Base-by-base conservation (phyloP, 371 early-diverging fungal genomes). In the Lichtheimia corymbifera region DNA sequence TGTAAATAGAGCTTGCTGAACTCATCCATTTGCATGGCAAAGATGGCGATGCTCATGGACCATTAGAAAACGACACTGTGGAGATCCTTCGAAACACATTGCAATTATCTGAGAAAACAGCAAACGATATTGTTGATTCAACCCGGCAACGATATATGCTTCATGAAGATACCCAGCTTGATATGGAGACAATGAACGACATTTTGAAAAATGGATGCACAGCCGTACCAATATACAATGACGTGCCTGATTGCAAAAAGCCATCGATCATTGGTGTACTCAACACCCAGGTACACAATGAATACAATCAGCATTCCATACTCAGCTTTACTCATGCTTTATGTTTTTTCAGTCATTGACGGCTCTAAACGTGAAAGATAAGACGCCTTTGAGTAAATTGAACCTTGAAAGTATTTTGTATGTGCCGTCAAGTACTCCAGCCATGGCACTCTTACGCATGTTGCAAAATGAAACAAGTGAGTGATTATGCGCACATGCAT, bases 11-110 rank as follows among this genome's bases (percentile, higher is more conserved):
- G 61, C 76, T 94, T 0, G 85, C 87, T 53, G 93, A 91, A 61
- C 78, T 94, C 5, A 83, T 93, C 7, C 70, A 81, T 5, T 67
- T 94, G 40, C 91, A 92, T 65, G 83, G 80, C 44, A 78, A 78
- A 11, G 15, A 49, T 40, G 74, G 84, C 14, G 71, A 74, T 49
- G 85, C 83, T 0, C 75, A 80, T 5, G 78, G 78, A 1, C 63
- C 66, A 5, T 64, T 94, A 42, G 77, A 60, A 14, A 51, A 62
- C 24, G 54, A 62, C 30, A 62, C 72, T 4, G 66, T 59, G 11
- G 87, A 85, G 62, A 67, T 85, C 5, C 84, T 90, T 0, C 68
- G 61, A 12, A 76, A 85, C 50, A 77, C 89, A 5, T 84, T 93
- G 83, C 84, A 85, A 0, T 73, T 82, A 27, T 73, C 90, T 40